Conservation (phyloP, 148 eudicot genomes). For the Rhododendron simsii region DNA sequence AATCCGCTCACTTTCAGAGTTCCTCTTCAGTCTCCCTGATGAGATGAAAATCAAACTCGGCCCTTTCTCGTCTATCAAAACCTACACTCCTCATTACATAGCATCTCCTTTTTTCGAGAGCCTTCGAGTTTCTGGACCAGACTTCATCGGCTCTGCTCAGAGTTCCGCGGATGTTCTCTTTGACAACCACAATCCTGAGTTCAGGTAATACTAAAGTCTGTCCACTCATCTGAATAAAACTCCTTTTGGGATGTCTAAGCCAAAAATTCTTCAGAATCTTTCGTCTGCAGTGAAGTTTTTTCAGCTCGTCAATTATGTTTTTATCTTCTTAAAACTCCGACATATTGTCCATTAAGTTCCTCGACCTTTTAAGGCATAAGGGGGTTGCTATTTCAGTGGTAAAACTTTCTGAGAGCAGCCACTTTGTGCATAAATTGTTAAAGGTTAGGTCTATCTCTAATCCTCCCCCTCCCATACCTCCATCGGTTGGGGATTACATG, state of each 20-base stretch:
- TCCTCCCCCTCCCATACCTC: not conserved
- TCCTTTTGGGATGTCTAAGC: not conserved
- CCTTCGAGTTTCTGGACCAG: conserved; percentile 71
- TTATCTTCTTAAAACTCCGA: not conserved
- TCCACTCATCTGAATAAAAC: not conserved
- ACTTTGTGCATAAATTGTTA: not conserved
- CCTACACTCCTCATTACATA: conserved; percentile 79
- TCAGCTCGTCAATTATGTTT: not conserved
- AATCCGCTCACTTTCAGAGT: conserved; percentile 41
- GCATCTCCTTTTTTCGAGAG: conserved; percentile 93
- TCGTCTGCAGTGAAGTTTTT: not conserved
- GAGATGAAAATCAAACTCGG: conserved; percentile 70
- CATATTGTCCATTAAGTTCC: not conserved
- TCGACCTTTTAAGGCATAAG: not conserved
- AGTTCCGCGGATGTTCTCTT: conserved; percentile 48
- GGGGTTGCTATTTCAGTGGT: not conserved
- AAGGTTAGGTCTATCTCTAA: not conserved
- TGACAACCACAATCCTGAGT: conserved; percentile 38
- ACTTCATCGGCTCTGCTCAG: conserved; percentile 59
- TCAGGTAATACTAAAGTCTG: conserved; percentile 45
- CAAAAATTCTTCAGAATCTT: not conserved
- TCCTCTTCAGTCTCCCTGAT: conserved; percentile 52
- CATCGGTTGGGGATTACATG: not conserved
- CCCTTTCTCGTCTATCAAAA: conserved; percentile 55
- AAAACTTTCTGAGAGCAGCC: not conserved